phyloP scores from a whole-genome alignment of 257 asterid genomes.

The Gentiana dahurica region DNA sequence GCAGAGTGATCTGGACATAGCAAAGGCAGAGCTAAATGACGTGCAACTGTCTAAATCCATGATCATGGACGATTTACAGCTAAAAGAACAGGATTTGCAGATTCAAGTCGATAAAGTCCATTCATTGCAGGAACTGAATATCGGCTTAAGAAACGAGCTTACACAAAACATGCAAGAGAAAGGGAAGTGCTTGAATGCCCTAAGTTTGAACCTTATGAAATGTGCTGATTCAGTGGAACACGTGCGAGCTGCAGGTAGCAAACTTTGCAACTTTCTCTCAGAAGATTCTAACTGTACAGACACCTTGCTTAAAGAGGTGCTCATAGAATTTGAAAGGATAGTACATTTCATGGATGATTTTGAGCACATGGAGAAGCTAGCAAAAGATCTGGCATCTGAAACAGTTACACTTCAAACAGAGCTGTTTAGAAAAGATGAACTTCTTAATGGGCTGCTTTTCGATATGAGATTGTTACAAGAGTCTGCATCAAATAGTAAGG shows the following conservation, averaged over 20 bases:
- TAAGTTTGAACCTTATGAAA: constrained; percentile 25
- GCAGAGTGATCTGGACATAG: constrained; percentile 27
- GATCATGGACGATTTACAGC: constrained; percentile 22
- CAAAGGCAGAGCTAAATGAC: constrained; percentile 6
- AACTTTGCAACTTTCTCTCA: constrained; percentile 19
- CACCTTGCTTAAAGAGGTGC: constrained; percentile 28
- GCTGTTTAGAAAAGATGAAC: constrained; percentile 70
- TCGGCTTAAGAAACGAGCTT: constrained; percentile 38
- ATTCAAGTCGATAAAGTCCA: constrained; percentile 27
- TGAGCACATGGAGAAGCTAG: constrained; percentile 45
- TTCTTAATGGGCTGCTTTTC: constrained; percentile 68
- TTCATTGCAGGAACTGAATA: constrained; percentile 33
- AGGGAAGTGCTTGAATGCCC: constrained; percentile 13
- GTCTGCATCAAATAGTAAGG: constrained; percentile 69
- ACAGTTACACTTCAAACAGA: constrained; percentile 36
- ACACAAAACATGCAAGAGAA: constrained; percentile 22
- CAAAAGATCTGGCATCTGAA: constrained; percentile 43
- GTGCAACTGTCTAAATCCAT: constrained; percentile 29
- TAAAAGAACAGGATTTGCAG: constrained; percentile 29
- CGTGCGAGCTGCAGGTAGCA: constrained; percentile 24
- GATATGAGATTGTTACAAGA: constrained; percentile 90
- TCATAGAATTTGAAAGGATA: constrained; percentile 30
- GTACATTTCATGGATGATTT: constrained; percentile 34
- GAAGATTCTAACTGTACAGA: constrained; percentile 31
- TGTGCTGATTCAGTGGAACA: constrained; percentile 15